Percentiles rank a stretch among this genome's conserved stretches.
Conservation (phyloP, 1,284 basidiomycete genomes). For the Ustilago curta region DNA sequence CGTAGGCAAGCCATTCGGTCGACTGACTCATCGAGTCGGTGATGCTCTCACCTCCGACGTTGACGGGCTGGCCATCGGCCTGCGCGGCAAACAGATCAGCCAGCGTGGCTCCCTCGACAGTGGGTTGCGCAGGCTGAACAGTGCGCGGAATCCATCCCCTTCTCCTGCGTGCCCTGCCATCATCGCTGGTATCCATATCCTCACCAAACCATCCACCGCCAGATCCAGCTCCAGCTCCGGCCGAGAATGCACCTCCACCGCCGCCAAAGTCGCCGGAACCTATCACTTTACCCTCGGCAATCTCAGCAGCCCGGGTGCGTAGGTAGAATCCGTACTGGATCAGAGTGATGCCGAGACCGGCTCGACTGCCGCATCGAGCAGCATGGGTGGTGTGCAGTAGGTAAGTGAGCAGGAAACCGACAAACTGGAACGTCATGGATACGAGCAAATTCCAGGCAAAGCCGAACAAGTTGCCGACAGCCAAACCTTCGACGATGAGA, state of each 20-base stretch:
- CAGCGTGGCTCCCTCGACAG: constrained; percentile 38
- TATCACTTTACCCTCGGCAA: constrained; percentile 64
- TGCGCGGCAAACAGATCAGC: constrained; percentile 66
- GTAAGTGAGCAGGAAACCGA: constrained; percentile 71
- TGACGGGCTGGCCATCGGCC: constrained; percentile 62
- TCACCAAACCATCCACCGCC: constrained; percentile 57
- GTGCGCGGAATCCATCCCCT: constrained; percentile 28
- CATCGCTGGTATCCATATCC: constrained; percentile 14
- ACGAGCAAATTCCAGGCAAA: constrained; percentile 85
- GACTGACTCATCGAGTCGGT: constrained; percentile 70
- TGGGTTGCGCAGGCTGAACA: constrained; percentile 8
- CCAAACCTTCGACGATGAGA: constrained; percentile 74
- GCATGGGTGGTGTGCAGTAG: constrained; percentile 79
- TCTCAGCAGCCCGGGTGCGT: constrained; percentile 71
- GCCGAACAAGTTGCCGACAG: constrained; percentile 76
- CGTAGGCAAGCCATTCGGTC: constrained; percentile 86
- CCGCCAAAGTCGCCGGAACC: constrained; percentile 19
- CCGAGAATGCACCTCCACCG: constrained; percentile 17
- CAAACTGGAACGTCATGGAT: constrained; percentile 95
- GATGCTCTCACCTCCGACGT: constrained; percentile 70
- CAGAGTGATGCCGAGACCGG: constrained; percentile 91
- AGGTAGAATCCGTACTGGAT: constrained; percentile 88
- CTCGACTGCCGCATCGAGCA: constrained; percentile 91
- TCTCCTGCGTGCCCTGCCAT: constrained; percentile 12
- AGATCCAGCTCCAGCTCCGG: constrained; percentile 56